phyloP scores from a whole-genome alignment of 129 eudicot genomes.

The Saussurea involucrata region DNA sequence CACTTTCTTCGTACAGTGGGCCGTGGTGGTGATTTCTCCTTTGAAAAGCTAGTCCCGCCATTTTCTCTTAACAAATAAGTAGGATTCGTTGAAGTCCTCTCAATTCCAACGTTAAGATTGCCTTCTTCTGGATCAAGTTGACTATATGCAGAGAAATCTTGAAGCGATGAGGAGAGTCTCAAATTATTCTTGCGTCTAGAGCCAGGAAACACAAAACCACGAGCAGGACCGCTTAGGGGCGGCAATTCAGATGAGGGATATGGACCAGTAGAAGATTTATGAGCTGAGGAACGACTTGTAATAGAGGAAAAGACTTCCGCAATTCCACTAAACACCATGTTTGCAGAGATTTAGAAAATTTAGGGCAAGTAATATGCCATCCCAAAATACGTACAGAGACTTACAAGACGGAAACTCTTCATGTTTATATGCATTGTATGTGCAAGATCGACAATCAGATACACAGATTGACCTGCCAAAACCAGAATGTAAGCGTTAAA shows the following conservation, averaged over 20 bases:
- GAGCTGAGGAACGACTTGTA: constrained; percentile 39
- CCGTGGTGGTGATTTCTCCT: constrained; percentile 57
- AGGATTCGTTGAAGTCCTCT: constrained; percentile 25
- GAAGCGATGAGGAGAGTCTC: constrained; percentile 83
- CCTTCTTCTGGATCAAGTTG: constrained; percentile 68
- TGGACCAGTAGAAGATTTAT: constrained; percentile 44
- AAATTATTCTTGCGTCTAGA: constrained; percentile 49
- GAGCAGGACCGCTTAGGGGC: constrained; percentile 54
- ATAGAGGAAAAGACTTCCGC: constrained; percentile 53
- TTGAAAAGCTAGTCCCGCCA: constrained; percentile 64
- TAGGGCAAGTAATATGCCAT: constrained; percentile 22
- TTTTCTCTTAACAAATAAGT: constrained; percentile 43
- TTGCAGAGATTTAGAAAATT: constrained; percentile 16
- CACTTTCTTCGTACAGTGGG: constrained; percentile 51
- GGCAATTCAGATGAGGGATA: constrained; percentile 56
- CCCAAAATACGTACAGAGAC: constrained; percentile 8
- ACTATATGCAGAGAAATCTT: constrained; percentile 76
- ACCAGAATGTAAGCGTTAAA: not conserved
- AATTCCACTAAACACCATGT: constrained; percentile 62
- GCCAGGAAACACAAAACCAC: constrained; percentile 37
- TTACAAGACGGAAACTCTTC: constrained; percentile 9
- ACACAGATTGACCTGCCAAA: constrained; percentile 26
- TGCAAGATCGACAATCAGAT: constrained; percentile 17
- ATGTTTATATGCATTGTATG: constrained; percentile 6
- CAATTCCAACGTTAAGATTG: constrained; percentile 30